phyloP scores from a whole-genome alignment of 805 yeast species.

The Cyberlindnera suaveolens region DNA sequence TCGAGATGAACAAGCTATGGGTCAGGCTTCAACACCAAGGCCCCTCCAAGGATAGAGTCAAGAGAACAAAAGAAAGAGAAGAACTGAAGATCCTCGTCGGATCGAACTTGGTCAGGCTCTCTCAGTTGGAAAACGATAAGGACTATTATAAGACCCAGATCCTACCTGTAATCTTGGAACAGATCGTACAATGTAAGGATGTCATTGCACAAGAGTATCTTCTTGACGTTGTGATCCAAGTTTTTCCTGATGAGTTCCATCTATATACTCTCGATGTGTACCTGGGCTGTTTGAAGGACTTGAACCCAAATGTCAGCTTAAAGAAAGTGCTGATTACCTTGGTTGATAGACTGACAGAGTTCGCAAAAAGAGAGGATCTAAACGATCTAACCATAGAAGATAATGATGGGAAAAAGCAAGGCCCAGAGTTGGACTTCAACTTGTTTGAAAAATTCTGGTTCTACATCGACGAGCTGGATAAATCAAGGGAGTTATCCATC shows the following conservation, averaged over 20 bases:
- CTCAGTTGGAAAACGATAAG: slow-evolving; percentile 73
- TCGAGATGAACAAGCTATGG: slow-evolving; percentile 98
- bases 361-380: slow-evolving; percentile 34
- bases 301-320: slow-evolving; percentile 67
- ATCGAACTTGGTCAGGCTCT: slow-evolving; percentile 80
- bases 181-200: slow-evolving; percentile 88
- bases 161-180: slow-evolving; percentile 79
- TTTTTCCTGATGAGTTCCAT: slow-evolving; percentile 92
- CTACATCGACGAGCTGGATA: slow-evolving; percentile 50
- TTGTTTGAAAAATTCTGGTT: slow-evolving; percentile 63
- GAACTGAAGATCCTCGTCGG: slow-evolving; percentile 92
- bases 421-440: slow-evolving; percentile 16
- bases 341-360: slow-evolving; percentile 63
- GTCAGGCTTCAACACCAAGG: slow-evolving; percentile 96
- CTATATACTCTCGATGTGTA: slow-evolving; percentile 62
- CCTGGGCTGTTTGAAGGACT: slow-evolving; percentile 55
- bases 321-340: slow-evolving; percentile 62
- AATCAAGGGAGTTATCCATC: slow-evolving; percentile 55
- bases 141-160: slow-evolving; percentile 41
- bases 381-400: slow-evolving; percentile 14
- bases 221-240: slow-evolving; percentile 86
- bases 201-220: slow-evolving; percentile 88
- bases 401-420: slow-evolving; percentile 6
- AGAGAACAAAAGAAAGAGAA: slow-evolving; percentile 72
- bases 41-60: slow-evolving; percentile 71